Evolutionary conservation across 2,329 filamentous ascomycete species (phyloP), one percentile per base, ranked within the genome.

Genomic region (Aulographum hederae): DNA sequence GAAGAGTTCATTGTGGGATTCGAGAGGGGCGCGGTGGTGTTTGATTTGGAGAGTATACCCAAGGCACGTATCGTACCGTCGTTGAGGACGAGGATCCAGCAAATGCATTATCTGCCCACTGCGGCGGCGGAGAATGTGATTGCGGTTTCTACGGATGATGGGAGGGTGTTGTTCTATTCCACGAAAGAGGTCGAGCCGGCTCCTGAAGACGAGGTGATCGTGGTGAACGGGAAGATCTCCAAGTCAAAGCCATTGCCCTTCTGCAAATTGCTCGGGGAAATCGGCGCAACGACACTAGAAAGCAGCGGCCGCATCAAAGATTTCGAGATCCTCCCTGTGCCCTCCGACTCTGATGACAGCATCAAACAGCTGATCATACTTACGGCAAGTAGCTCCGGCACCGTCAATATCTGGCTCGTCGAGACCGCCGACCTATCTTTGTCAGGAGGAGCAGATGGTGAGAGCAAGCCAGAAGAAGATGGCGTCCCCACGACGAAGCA

Each of bases 1-100:
- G 79, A 89, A 37, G 81, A 92, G 46, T 98, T 89, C 45, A 78
- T 78, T 0, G 79, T 98, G 3, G 77, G 67, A 0, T 95, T 95
- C 47, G 86, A 95, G 50, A 67, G 80, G 41, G 84, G 89, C 29
- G 67, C 77, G 5, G 65, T 89, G 18, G 69, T 92, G 1, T 95
- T 89, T 48, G 82, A 81, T 38, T 79, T 89, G 61, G 81, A 94
- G 49, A 89, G 80, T 38, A 75, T 73, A 38, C 77, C 82, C 2
- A 78, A 69, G 47, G 86, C 78, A 48, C 70, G 73, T 41, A 63
- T 89, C 29, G 59, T 80, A 46, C 68, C 77, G 10, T 59, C 65
- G 26, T 67, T 72, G 1, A 61, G 63, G 41, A 84, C 73, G 13
- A 95, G 94, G 58, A 59, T 95, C 16, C 85, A 94, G 48, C 71